These are phyloP conservation scores for Angomonas ambiguus DNA, from an alignment of 208 protist species.

Conservation along the genomic window DNA sequence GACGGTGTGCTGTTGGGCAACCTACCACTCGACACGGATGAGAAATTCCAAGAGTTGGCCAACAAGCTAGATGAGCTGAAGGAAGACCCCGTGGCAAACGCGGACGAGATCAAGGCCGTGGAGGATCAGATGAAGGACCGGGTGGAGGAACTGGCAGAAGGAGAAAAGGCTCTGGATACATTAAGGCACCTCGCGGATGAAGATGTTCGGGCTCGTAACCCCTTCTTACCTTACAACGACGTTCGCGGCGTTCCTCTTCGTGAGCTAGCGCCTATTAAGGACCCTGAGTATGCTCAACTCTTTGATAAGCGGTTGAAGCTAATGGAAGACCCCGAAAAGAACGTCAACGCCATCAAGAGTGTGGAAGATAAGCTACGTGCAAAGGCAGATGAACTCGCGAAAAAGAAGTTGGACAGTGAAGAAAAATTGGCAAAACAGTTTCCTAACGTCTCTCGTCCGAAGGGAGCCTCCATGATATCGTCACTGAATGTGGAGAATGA, in stretches of 20 bases:
- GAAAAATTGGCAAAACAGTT: slow-evolving; percentile 13
- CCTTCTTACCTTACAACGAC: slow-evolving; percentile 32
- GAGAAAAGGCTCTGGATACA: slow-evolving; percentile 20
- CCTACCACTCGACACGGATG: slow-evolving; percentile 29
- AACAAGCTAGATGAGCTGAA: slow-evolving; percentile 20
- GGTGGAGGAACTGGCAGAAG: slow-evolving; percentile 18
- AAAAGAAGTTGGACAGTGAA: slow-evolving; percentile 18
- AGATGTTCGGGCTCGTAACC: slow-evolving; percentile 32
- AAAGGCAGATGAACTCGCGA: slow-evolving; percentile 22
- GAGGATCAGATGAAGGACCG: slow-evolving; percentile 6
- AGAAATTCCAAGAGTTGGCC: slow-evolving; percentile 19
- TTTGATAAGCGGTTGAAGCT: slow-evolving; percentile 18
- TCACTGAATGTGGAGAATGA: slow-evolving; percentile 25
- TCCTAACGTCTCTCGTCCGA: slow-evolving; percentile 2
- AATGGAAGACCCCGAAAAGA: slow-evolving; percentile 25
- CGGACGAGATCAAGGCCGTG: not conserved
- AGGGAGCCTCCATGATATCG: slow-evolving; percentile 19
- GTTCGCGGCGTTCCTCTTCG: slow-evolving; percentile 25
- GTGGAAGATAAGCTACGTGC: slow-evolving; percentile 18
- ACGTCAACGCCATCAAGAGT: slow-evolving; percentile 13
- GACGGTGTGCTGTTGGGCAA: slow-evolving; percentile 36
- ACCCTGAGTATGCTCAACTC: slow-evolving; percentile 21
- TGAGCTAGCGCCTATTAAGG: slow-evolving; percentile 20
- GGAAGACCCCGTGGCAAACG: slow-evolving; percentile 18
- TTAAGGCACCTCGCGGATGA: slow-evolving; percentile 23